phyloP scores from a whole-genome alignment of 2,329 filamentous ascomycete genomes.

The Talaromyces sp. region DNA sequence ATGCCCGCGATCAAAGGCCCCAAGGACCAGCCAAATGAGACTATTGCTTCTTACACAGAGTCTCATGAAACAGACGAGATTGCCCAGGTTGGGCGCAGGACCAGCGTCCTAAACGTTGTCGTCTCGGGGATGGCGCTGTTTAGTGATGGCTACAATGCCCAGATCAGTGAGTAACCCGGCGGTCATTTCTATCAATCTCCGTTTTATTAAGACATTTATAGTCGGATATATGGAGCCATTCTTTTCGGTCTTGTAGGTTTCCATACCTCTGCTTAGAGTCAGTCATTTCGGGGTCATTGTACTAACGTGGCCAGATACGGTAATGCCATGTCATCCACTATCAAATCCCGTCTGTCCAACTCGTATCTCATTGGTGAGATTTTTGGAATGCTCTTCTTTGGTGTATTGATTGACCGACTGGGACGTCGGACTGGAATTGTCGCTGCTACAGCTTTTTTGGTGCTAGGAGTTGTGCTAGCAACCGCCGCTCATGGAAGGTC shows the following conservation, averaged over 20 bases:
- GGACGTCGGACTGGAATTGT: constrained; percentile 49
- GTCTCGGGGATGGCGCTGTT: constrained; percentile 34
- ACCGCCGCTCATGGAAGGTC: constrained; percentile 42
- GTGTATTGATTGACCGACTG: constrained; percentile 46
- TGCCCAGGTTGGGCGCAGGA: constrained; percentile 12
- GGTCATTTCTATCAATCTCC: not conserved
- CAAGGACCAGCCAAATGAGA: constrained; percentile 2
- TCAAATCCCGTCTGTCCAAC: constrained; percentile 47
- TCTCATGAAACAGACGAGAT: not conserved
- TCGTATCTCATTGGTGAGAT: constrained; percentile 56
- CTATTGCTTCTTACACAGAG: not conserved
- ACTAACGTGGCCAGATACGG: not conserved
- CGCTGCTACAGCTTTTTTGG: constrained; percentile 45
- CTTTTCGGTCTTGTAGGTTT: constrained; percentile 1
- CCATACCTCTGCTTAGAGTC: not conserved
- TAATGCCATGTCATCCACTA: constrained; percentile 3
- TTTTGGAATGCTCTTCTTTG: constrained; percentile 53
- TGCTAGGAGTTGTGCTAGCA: constrained; percentile 46
- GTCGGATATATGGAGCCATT: constrained; percentile 10
- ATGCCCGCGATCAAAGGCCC: not conserved
- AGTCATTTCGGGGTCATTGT: not conserved
- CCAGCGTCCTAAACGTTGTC: constrained; percentile 29
- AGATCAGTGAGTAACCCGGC: constrained; percentile 23
- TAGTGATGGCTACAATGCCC: constrained; percentile 37
- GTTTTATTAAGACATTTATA: not conserved